Evolutionary conservation across 441 rosid genomes (phyloP).

Genomic region (Erodium texanum): DNA sequence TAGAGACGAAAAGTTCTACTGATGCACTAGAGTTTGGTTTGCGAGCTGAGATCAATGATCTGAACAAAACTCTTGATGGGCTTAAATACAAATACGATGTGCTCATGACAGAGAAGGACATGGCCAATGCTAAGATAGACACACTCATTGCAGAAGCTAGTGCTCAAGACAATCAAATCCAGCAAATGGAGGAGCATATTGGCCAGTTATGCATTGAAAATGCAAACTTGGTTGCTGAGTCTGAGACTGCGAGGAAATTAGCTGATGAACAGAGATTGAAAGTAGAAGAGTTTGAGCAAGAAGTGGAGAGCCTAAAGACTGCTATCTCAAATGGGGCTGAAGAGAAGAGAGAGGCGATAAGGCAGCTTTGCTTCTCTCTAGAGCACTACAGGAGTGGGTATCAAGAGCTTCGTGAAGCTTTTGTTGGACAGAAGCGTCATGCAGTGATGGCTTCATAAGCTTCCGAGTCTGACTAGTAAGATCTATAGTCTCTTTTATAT

Average conservation of each 20-base stretch:
- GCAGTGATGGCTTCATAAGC: conserved; percentile 21
- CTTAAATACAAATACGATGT: conserved; percentile 41
- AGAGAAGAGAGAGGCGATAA: conserved; percentile 70
- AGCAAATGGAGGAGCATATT: conserved; percentile 35
- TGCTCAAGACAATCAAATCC: conserved; percentile 29
- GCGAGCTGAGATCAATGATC: conserved; percentile 30
- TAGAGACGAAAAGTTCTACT: conserved; percentile 25
- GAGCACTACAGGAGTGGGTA: conserved; percentile 74
- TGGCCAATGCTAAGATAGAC: conserved; percentile 36
- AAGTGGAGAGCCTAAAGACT: conserved; percentile 40
- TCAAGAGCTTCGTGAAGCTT: conserved; percentile 41
- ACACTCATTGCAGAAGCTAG: conserved; percentile 36
- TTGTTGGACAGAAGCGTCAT: conserved; percentile 31
- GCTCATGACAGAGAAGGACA: conserved; percentile 58
- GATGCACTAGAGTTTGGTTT: conserved; percentile 20
- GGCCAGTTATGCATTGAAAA: conserved; percentile 22
- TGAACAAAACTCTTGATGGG: conserved; percentile 42
- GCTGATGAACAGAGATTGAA: conserved; percentile 35
- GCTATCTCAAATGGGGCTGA: conserved; percentile 49
- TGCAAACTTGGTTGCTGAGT: conserved; percentile 26
- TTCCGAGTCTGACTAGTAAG: background rate
- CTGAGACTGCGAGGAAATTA: conserved; percentile 23
- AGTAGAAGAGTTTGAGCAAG: conserved; percentile 43
- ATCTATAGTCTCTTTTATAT: background rate
- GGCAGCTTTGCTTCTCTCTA: conserved; percentile 75